Base-by-base conservation (phyloP, 2,329 filamentous ascomycete genomes). In the Xylariaceae sp. region DNA sequence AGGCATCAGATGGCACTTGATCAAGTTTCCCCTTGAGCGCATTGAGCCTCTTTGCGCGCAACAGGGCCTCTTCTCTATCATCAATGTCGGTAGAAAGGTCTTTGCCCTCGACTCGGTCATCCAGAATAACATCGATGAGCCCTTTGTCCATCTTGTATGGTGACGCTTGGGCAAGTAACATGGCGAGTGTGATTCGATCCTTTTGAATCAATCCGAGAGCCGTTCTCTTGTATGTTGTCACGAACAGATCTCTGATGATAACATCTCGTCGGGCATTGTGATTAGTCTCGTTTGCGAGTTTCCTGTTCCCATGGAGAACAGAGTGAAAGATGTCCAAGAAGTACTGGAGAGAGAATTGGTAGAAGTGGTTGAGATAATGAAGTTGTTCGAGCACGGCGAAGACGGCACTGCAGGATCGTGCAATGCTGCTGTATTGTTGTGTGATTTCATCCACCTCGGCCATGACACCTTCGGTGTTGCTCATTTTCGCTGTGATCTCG, bases 291-390 rank as follows among this genome's bases (percentile, higher is more conserved):
- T 75, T 78, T 17, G 80, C 79, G 45, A 94, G 76, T 52, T 83
- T 83, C 62, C 86, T 85, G 69, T 95, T 95, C 51, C 83, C 80
- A 59, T 87, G 87, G 36, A 99, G 78, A 7, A 99, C 94, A 6
- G 87, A 83, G 66, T 95, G 89, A 80, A 99, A 99, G 60, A 99
- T 99, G 67, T 96, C 89, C 48, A 96, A 81, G 73, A 99, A 99
- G 72, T 96, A 99, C 69, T 96, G 91, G 52, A 99, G 79, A 35
- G 94, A 99, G 77, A 99, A 99, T 68, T 97, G 95, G 71, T 99
- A 99, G 73, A 97, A 97, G 75, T 97, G 94, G 69, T 99, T 96
- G 68, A 99, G 85, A 66, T 96, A 95, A 70, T 97, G 92, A 50
- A 99, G 81, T 69, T 99, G 92, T 72, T 99, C 95, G 53, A 99